These are phyloP conservation scores for Laburnicola sp. DNA, from an alignment of 2,329 filamentous ascomycete genomes.

Conservation along the genomic window DNA sequence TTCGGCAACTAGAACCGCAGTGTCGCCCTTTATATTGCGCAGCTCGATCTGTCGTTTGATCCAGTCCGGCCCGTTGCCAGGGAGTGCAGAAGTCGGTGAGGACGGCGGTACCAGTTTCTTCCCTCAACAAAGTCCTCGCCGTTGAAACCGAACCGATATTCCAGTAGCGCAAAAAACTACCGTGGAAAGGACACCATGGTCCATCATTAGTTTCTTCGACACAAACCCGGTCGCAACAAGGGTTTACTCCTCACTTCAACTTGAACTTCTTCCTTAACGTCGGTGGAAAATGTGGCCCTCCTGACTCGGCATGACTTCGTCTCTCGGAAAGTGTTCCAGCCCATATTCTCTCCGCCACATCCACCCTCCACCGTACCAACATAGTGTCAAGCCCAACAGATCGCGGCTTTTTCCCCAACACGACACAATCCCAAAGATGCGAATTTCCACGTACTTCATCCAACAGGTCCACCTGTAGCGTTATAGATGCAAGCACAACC, in stretches of 20 bases:
- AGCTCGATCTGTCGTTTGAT: too few species aligned
- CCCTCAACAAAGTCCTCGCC: too few species aligned
- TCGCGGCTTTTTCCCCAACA: background rate
- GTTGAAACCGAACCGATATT: too few species aligned
- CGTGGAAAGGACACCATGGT: too few species aligned
- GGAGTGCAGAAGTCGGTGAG: too few species aligned
- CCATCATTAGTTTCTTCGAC: too few species aligned
- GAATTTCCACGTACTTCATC: background rate
- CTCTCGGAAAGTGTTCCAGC: slow-evolving; percentile 11
- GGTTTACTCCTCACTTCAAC: background rate
- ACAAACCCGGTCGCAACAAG: too few species aligned
- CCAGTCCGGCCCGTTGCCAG: too few species aligned
- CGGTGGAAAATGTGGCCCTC: background rate
- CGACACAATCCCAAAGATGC: slow-evolving; percentile 13
- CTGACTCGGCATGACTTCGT: background rate
- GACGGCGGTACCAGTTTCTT: too few species aligned
- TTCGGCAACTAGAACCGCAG: too few species aligned
- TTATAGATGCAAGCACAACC: slow-evolving; percentile 5
- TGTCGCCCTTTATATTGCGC: too few species aligned
- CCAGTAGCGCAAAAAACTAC: too few species aligned
- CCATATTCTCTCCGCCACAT: slow-evolving; percentile 12
- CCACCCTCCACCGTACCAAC: slow-evolving; percentile 8
- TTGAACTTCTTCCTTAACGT: background rate
- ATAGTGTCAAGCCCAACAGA: slow-evolving; percentile 5
- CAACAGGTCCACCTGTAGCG: slow-evolving; percentile 3